Percentiles rank a stretch among this genome's conserved stretches.
Conservation (phyloP, 805 yeast genomes). For the Cyberlindnera japonica region DNA sequence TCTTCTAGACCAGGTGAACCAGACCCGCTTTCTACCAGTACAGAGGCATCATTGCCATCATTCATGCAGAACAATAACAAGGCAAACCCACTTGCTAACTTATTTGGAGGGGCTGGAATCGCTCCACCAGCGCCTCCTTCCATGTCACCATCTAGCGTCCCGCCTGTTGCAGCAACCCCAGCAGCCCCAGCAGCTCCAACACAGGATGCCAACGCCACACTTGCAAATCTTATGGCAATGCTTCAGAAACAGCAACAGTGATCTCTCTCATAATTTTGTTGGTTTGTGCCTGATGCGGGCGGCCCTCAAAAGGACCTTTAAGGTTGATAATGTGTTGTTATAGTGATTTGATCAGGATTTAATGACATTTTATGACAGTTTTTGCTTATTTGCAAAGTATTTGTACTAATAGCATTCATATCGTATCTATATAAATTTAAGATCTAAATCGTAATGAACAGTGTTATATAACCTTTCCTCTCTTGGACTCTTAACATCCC, state of each 20-base stretch:
- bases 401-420: too few species aligned
- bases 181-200: background rate
- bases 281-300: too few species aligned
- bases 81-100: slow-evolving; percentile 47
- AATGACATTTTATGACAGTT: too few species aligned
- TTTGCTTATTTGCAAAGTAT: too few species aligned
- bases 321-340: too few species aligned
- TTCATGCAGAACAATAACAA: slow-evolving; percentile 34
- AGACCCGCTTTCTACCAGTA: slow-evolving; percentile 25
- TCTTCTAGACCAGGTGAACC: slow-evolving; percentile 64
- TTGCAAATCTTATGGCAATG: slow-evolving; percentile 40
- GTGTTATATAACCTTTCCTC: slow-evolving; percentile 8
- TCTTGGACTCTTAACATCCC: slow-evolving; percentile 6
- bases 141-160: slow-evolving; percentile 12
- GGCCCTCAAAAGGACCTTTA: too few species aligned
- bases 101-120: slow-evolving; percentile 31
- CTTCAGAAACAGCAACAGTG: slow-evolving; percentile 35
- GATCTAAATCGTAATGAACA: background rate
- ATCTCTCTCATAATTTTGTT: too few species aligned
- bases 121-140: slow-evolving; percentile 17
- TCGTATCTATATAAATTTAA: too few species aligned
- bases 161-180: slow-evolving; percentile 13
- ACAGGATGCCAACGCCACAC: slow-evolving; percentile 33
- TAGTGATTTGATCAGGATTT: too few species aligned
- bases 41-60: slow-evolving; percentile 23